Percentiles rank a stretch among this genome's conserved stretches.
These are phyloP conservation scores for Decorospora gaudefroyi DNA, from an alignment of 2,329 filamentous ascomycete genomes.

Conservation along the genomic window DNA sequence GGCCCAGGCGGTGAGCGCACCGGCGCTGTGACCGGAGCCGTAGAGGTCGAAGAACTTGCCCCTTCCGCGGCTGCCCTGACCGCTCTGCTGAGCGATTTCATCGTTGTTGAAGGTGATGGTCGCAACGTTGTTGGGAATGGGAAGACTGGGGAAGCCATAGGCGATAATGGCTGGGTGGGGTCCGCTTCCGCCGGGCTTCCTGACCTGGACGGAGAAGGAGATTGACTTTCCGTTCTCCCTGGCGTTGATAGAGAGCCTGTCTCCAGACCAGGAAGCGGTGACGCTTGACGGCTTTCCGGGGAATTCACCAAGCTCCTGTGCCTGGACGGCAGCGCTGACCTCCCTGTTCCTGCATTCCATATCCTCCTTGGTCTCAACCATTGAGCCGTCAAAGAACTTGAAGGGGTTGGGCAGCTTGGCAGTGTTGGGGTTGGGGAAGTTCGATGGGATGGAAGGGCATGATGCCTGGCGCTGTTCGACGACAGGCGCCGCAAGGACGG, in stretches of 20 bases:
- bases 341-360: conserved; percentile 48
- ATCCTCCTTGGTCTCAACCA: conserved; percentile 43
- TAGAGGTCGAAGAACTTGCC: conserved; percentile 66
- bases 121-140: conserved; percentile 59
- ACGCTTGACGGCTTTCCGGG: conserved; percentile 45
- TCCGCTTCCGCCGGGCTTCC: conserved; percentile 50
- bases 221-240: conserved; percentile 43
- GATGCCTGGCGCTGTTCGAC: conserved; percentile 39
- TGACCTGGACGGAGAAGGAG: conserved; percentile 46
- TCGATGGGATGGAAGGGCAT: conserved; percentile 39
- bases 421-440: conserved; percentile 37
- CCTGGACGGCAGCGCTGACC: conserved; percentile 43
- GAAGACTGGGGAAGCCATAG: conserved; percentile 60
- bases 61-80: conserved; percentile 55
- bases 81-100: conserved; percentile 58
- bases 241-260: conserved; percentile 44
- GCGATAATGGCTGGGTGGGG: conserved; percentile 63
- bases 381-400: conserved; percentile 45
- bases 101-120: conserved; percentile 65
- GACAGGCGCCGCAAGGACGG: conserved; percentile 36
- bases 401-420: conserved; percentile 48
- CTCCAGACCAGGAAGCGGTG: conserved; percentile 39
- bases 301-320: conserved; percentile 46
- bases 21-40: conserved; percentile 59
- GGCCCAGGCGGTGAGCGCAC: conserved; percentile 65